Evolutionary conservation across 75 land plant genomes (phyloP).

Genomic region (Adiantum capillusveneris): DNA sequence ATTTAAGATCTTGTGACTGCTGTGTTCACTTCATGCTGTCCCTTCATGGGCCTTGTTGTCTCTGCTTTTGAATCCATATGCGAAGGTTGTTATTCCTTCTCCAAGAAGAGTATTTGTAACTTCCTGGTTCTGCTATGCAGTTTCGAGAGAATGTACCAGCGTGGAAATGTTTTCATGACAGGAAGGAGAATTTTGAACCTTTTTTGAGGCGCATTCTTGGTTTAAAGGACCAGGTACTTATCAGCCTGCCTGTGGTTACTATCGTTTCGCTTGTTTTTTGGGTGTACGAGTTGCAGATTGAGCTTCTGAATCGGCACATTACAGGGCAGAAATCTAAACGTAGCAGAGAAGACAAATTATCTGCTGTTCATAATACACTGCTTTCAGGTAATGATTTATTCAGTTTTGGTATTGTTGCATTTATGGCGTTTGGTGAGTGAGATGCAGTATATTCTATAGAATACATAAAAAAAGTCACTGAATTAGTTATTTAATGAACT

Average conservation of each 20-base stretch:
- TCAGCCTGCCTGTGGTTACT: background rate
- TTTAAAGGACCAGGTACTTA: slow-evolving; percentile 68
- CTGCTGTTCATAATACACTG: slow-evolving; percentile 93
- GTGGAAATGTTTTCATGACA: slow-evolving; percentile 83
- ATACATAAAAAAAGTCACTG: no score
- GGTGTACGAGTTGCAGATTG: background rate
- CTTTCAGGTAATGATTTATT: slow-evolving; percentile 62
- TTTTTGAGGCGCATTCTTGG: slow-evolving; percentile 74
- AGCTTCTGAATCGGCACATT: background rate
- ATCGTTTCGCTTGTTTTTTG: background rate
- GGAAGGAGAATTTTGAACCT: slow-evolving; percentile 67
- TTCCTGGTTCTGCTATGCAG: slow-evolving; percentile 38
- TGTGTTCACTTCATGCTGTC: no score
- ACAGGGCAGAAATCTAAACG: slow-evolving; percentile 49
- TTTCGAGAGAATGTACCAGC: slow-evolving; percentile 98
- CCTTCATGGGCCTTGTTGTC: no score
- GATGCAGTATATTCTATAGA: no score
- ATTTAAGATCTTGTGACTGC: no score
- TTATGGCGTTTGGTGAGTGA: no score
- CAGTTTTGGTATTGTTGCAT: background rate
- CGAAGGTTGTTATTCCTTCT: background rate
- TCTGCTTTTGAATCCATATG: slow-evolving; percentile 3
- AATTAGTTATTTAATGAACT: background rate
- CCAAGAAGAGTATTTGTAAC: no score
- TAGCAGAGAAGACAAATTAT: slow-evolving; percentile 92